Percentiles rank a stretch among this genome's conserved stretches.
These are phyloP conservation scores for Cladosporium sp. DNA, from an alignment of 2,329 filamentous ascomycete genomes.

Conservation along the genomic window DNA sequence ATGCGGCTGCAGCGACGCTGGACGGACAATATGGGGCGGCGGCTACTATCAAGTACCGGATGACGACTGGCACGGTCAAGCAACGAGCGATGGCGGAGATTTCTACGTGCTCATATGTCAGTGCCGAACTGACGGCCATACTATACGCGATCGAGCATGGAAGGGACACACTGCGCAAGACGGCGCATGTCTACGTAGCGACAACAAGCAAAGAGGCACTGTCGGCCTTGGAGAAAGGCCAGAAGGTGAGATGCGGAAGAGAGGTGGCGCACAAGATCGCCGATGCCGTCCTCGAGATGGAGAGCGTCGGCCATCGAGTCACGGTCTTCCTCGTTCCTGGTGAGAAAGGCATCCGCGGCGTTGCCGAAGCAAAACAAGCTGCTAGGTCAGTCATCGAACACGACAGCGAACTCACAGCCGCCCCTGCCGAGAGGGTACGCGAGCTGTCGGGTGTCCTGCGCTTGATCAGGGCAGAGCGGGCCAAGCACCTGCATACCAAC, in stretches of 20 bases:
- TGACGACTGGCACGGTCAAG: conserved; percentile 2
- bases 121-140: conserved; percentile 1
- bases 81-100: not conserved
- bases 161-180: not conserved
- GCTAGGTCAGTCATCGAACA: not conserved
- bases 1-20: too few species aligned
- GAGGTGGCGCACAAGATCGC: not conserved
- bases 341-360: not conserved
- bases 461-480: conserved; percentile 6
- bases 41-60: too few species aligned
- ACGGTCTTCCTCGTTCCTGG: not conserved
- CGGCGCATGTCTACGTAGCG: not conserved
- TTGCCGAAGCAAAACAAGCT: not conserved
- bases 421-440: conserved; percentile 4
- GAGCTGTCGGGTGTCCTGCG: conserved; percentile 7
- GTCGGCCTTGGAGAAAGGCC: not conserved
- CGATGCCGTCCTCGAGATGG: not conserved
- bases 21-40: too few species aligned
- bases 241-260: not conserved
- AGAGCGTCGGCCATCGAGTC: not conserved
- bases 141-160: not conserved
- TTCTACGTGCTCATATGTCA: not conserved
- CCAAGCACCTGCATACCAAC: conserved; percentile 1
- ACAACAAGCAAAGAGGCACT: not conserved
- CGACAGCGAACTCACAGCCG: conserved; percentile 40